Percentiles rank a stretch among this genome's conserved stretches.
phyloP scores from a whole-genome alignment of 176 grass and related monocot genomes.

The Carex myosuroides region DNA sequence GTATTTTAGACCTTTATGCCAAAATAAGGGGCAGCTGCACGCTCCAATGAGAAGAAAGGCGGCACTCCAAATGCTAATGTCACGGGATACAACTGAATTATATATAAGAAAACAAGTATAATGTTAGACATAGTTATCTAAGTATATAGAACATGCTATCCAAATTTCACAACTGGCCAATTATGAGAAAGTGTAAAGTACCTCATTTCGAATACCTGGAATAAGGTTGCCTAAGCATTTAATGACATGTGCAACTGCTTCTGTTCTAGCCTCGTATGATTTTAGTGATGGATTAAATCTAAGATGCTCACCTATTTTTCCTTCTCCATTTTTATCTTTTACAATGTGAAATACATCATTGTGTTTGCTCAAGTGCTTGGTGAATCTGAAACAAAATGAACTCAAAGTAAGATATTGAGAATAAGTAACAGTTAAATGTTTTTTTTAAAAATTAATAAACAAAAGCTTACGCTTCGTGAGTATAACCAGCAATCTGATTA shows the following conservation, averaged over 20 bases:
- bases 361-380: constrained; percentile 46
- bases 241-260: too few species aligned
- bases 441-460: not conserved
- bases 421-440: not conserved
- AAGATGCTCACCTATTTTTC: constrained; percentile 19
- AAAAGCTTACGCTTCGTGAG: constrained; percentile 55
- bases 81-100: constrained; percentile 60
- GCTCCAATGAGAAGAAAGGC: constrained; percentile 41
- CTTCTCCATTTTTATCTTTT: constrained; percentile 16
- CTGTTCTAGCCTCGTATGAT: constrained; percentile 51
- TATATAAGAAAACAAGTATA: not conserved
- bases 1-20: constrained; percentile 73
- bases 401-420: not conserved
- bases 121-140: not conserved
- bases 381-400: constrained; percentile 51
- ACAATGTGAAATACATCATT: constrained; percentile 52
- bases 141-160: not conserved
- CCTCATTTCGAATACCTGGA: constrained; percentile 92
- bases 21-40: constrained; percentile 90
- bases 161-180: not conserved
- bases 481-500: constrained; percentile 59
- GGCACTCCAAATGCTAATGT: constrained; percentile 65
- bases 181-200: constrained; percentile 21
- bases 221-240: constrained; percentile 20
- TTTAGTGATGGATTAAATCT: constrained; percentile 31